Percentiles rank a stretch among this genome's conserved stretches.
phyloP scores from a whole-genome alignment of 176 grass and related monocot genomes.

The barley (Hordeum vulgare) region DNA sequence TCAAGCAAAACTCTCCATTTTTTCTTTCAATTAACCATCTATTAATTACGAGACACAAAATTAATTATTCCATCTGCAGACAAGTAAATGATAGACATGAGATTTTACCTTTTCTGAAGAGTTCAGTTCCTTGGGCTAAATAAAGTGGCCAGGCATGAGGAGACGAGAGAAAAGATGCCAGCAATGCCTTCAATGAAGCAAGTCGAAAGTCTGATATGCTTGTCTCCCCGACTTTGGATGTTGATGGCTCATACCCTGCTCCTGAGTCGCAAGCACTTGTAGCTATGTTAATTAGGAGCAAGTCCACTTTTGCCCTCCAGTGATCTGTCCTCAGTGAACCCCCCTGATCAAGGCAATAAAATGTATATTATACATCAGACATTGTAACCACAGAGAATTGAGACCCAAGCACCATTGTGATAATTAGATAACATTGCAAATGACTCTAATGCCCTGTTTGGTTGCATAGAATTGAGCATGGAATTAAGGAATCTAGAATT shows the following conservation, averaged over 20 bases:
- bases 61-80: background rate
- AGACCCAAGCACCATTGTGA: background rate
- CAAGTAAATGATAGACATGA: background rate
- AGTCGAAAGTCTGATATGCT: conserved; percentile 45
- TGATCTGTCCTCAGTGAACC: conserved; percentile 50
- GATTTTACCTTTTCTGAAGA: conserved; percentile 73
- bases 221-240: conserved; percentile 27
- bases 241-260: conserved; percentile 30
- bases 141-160: conserved; percentile 51
- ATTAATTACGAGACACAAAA: background rate
- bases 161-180: conserved; percentile 74
- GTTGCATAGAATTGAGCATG: too few species aligned
- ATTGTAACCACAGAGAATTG: background rate
- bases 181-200: conserved; percentile 58
- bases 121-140: conserved; percentile 67
- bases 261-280: conserved; percentile 41
- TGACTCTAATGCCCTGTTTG: too few species aligned
- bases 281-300: conserved; percentile 67
- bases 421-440: background rate
- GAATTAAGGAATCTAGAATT: too few species aligned
- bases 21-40: background rate
- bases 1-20: background rate
- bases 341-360: conserved; percentile 37
- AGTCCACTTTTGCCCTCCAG: conserved; percentile 61
- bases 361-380: conserved; percentile 2